Evolutionary conservation across 192 early-diverging fungal species (phyloP), one percentile per base, ranked within the genome.

Genomic region (Gorgonomyces haynaldii): DNA sequence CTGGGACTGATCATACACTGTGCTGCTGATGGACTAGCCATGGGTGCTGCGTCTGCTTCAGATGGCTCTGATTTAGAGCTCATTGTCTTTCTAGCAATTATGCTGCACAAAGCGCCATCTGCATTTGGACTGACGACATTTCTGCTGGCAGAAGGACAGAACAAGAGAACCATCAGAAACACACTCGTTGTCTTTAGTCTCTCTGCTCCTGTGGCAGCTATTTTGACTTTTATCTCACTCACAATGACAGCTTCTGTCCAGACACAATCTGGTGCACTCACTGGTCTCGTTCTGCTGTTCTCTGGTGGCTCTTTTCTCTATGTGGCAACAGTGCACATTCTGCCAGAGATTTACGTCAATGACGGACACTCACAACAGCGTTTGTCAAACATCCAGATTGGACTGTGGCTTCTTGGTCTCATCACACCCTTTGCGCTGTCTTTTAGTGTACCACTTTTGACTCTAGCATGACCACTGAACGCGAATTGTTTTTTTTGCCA

Each of bases 1-100:
- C 70, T 97, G n/a, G 93, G 93, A 45, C 70, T 97, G 22, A 74
- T 97, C n/a, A 86, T 97, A 24, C 93, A 97, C 64, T 86, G 88
- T 3, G 88, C 88, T 8, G 89, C 90, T 0, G 93, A 97, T 57
- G 93, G 93, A 1, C 82, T 97, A 42, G 93, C 93, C 0, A 57
- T 97, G 15, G 93, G 93, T 5, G 89, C 93, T 0, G 86, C 88
- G 0, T 82, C 30, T 22, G 22, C 23, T 37, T 27, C 41, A 72
- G 70, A 62, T 27, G 44, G 60, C 15, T 51, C 57, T 6, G 61
- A 49, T 30, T 48, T 77, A 2, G 70, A 68, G 27, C 41, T 73
- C 16, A 81, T 97, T 7, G 85, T 97, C 16, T 97, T 94, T 55
- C 39, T 97, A 15, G 93, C 93, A 2, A 88, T 97, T 48, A 84